Evolutionary conservation across 1,139 yeast genomes (phyloP).

Genomic region (Zygoascus meyerae): DNA sequence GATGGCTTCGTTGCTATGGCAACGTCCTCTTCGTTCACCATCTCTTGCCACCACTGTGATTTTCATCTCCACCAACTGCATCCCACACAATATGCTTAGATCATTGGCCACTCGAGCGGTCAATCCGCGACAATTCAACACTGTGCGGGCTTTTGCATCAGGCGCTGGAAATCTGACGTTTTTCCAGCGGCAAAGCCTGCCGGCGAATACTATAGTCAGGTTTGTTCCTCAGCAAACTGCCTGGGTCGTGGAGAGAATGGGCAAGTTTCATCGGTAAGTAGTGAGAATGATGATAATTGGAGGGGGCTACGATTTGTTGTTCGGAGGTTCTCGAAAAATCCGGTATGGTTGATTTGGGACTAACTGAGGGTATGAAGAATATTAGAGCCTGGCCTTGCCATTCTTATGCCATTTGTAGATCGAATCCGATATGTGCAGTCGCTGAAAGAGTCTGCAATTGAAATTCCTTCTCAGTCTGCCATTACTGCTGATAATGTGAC

Average conservation of each 20-base stretch:
- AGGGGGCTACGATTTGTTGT: background rate
- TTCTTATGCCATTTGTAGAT: slow-evolving; percentile 67
- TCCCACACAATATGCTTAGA: slow-evolving; percentile 2
- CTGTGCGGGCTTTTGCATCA: slow-evolving; percentile 5
- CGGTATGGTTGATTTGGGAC: background rate
- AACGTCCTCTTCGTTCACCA: background rate
- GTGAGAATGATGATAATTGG: background rate
- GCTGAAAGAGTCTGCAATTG: slow-evolving; percentile 75
- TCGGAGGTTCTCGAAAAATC: background rate
- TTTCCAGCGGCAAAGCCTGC: slow-evolving; percentile 63
- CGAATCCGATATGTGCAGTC: slow-evolving; percentile 76
- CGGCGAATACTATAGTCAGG: slow-evolving; percentile 65
- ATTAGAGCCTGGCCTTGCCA: slow-evolving; percentile 71
- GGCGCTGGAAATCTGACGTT: slow-evolving; percentile 39
- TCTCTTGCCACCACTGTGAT: no score
- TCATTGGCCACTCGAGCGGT: background rate
- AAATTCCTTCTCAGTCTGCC: slow-evolving; percentile 78
- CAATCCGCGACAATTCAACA: no score
- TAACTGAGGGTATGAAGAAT: slow-evolving; percentile 34
- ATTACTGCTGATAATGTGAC: slow-evolving; percentile 84
- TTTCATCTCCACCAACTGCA: background rate
- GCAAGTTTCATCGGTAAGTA: slow-evolving; percentile 55
- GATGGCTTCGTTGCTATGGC: background rate
- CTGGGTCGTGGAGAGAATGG: slow-evolving; percentile 90
- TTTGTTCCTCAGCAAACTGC: slow-evolving; percentile 91